A percentile compares a stretch with the other conserved stretches of the same genome.
phyloP scores from a whole-genome alignment of 1,284 basidiomycete species.

The Ganoderma lingzhi region DNA sequence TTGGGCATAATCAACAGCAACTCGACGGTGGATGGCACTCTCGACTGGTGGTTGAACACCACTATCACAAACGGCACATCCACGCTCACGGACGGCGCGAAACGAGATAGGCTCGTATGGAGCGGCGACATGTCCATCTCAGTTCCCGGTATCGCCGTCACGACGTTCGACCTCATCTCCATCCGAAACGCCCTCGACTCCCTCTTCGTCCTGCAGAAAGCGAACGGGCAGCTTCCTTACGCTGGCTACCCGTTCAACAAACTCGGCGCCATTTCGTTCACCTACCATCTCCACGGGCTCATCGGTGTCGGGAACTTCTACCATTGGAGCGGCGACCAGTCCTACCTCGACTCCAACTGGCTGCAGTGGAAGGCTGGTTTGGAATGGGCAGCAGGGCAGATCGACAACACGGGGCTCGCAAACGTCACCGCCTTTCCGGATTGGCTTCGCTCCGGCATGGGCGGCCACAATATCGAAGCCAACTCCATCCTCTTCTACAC shows the following conservation, averaged over 20 bases:
- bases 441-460: slow-evolving; percentile 33
- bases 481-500: slow-evolving; percentile 32
- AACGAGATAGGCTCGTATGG: slow-evolving; percentile 31
- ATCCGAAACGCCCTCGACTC: slow-evolving; percentile 29
- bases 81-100: slow-evolving; percentile 31
- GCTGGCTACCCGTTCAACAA: slow-evolving; percentile 20
- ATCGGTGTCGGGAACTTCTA: slow-evolving; percentile 31
- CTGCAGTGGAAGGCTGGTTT: slow-evolving; percentile 25
- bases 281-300: slow-evolving; percentile 30
- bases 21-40: slow-evolving; percentile 11
- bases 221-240: slow-evolving; percentile 16
- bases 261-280: slow-evolving; percentile 24
- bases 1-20: slow-evolving; percentile 4
- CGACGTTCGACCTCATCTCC: slow-evolving; percentile 29
- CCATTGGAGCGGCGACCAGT: slow-evolving; percentile 29
- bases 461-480: slow-evolving; percentile 33
- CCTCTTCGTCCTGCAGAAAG: slow-evolving; percentile 23
- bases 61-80: slow-evolving; percentile 7
- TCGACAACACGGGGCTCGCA: slow-evolving; percentile 27
- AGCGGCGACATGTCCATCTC: slow-evolving; percentile 33
- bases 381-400: slow-evolving; percentile 27
- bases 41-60: slow-evolving; percentile 26
- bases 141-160: slow-evolving; percentile 28
- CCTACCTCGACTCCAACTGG: slow-evolving; percentile 25
- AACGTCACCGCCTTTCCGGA: slow-evolving; percentile 25